These are phyloP conservation scores for Rhododendron simsii DNA, from an alignment of 148 eudicot species.

Conservation along the genomic window DNA sequence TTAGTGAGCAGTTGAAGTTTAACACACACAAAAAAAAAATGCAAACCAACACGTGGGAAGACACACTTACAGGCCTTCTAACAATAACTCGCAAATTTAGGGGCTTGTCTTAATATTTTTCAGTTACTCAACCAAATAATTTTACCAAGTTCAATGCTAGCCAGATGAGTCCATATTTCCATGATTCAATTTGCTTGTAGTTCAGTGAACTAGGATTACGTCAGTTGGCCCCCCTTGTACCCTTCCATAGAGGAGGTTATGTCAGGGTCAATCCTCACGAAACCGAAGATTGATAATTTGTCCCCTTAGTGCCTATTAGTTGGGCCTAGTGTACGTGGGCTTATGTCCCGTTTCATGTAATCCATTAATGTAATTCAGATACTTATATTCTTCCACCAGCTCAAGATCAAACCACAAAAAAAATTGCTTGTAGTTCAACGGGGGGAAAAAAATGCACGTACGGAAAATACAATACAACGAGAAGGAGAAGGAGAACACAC, in stretches of 20 bases:
- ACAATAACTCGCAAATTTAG: constrained; percentile 42
- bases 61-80: constrained; percentile 52
- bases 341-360: not conserved
- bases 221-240: not conserved
- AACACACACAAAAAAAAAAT: not conserved
- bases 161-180: not conserved
- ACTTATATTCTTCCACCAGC: not conserved
- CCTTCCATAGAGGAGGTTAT: not conserved
- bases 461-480: not conserved
- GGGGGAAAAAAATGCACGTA: not conserved
- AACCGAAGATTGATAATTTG: not conserved
- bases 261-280: not conserved
- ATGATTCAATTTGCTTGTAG: not conserved
- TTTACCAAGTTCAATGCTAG: not conserved
- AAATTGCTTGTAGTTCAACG: not conserved
- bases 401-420: not conserved
- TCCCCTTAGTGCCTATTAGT: not conserved
- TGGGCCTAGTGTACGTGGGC: not conserved
- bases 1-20: not conserved
- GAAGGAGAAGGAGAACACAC: constrained; percentile 12
- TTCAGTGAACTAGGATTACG: not conserved
- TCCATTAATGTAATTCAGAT: not conserved
- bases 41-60: not conserved
- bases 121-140: not conserved
- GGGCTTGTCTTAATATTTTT: constrained; percentile 16